phyloP scores from a whole-genome alignment of 768 basidiomycete species.

The Chalciporus chontae region DNA sequence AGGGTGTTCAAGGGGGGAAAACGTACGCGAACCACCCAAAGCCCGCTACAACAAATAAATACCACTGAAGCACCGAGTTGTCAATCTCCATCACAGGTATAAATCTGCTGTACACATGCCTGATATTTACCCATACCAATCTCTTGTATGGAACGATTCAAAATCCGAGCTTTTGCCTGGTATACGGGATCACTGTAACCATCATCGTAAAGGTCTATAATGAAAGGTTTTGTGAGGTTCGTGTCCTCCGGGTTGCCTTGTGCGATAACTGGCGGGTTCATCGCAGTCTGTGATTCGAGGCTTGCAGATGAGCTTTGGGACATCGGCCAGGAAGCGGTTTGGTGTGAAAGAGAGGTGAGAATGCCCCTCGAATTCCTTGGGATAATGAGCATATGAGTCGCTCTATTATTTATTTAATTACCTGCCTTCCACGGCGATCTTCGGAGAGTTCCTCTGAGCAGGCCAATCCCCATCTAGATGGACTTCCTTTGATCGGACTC shows the following conservation, averaged over 20 bases:
- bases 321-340: neutral
- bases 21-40: slow-evolving; percentile 43
- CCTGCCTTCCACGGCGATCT: neutral
- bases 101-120: slow-evolving; percentile 24
- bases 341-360: neutral
- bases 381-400: neutral
- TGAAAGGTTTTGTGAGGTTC: neutral
- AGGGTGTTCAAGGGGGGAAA: neutral
- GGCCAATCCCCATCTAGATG: too few species aligned
- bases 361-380: neutral
- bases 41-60: slow-evolving; percentile 36
- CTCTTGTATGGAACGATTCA: slow-evolving; percentile 47
- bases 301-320: neutral
- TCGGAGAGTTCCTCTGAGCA: too few species aligned
- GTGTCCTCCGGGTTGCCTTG: neutral
- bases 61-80: slow-evolving; percentile 26
- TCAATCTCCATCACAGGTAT: neutral
- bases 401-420: neutral
- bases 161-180: slow-evolving; percentile 44
- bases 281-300: neutral
- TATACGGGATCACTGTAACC: slow-evolving; percentile 44
- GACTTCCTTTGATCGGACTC: too few species aligned
- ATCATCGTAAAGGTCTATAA: slow-evolving; percentile 31
- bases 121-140: slow-evolving; percentile 59
- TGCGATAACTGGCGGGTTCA: neutral